A percentile compares a stretch with the other conserved stretches of the same genome.
Conservation (phyloP, 139 green algal genomes). For the Micractinium sp. region DNA sequence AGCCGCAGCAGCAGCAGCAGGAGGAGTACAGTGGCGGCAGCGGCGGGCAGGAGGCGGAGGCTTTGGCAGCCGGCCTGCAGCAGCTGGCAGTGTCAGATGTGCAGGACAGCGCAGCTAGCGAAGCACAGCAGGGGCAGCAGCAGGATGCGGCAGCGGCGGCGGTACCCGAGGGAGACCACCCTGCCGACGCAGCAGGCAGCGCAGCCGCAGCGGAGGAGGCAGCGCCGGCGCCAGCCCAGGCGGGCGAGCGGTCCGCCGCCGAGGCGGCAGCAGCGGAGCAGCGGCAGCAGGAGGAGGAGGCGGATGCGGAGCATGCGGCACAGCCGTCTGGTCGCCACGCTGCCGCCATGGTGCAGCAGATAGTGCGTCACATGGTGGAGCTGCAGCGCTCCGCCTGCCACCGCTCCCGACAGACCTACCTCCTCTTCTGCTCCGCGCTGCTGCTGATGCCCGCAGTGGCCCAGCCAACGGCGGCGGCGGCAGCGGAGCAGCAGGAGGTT, state of each 20-base stretch:
- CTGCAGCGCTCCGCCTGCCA: slow-evolving; percentile 31
- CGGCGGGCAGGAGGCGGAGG: neutral
- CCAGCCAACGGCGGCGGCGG: neutral
- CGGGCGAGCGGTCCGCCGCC: too few relatives aligned
- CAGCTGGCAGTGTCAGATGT: neutral
- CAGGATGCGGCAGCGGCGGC: neutral
- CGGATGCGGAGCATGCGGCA: neutral
- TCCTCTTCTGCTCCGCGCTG: slow-evolving; percentile 37
- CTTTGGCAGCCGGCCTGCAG: neutral
- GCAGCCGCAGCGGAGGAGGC: neutral
- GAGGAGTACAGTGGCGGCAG: neutral
- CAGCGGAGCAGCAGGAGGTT: neutral
- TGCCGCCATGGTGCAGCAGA: neutral
- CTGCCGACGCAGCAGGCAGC: neutral
- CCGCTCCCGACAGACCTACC: slow-evolving; percentile 50
- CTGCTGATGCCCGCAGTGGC: slow-evolving; percentile 10
- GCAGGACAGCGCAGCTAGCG: neutral
- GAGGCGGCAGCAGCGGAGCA: neutral
- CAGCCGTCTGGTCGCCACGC: neutral
- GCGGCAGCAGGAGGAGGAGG: neutral
- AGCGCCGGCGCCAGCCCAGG: neutral
- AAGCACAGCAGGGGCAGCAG: neutral
- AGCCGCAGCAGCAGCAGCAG: neutral
- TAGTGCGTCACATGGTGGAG: slow-evolving; percentile 42
- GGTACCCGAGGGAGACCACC: neutral